A percentile compares a stretch with the other conserved stretches of the same genome.
Evolutionary conservation across 208 protist species (phyloP).

Genomic region (Leishmania guyanensis): DNA sequence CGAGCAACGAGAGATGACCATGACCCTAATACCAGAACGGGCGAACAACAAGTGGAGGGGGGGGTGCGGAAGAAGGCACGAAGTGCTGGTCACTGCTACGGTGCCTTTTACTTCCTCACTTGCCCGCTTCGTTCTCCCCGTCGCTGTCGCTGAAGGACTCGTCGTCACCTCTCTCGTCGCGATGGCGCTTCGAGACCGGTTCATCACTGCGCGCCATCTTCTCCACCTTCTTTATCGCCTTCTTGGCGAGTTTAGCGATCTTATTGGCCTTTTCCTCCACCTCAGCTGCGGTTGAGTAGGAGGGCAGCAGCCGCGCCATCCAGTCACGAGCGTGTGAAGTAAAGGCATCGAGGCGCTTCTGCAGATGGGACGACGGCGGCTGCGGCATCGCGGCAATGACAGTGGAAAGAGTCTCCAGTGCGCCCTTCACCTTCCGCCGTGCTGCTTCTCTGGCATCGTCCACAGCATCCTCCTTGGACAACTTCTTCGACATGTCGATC

Average conservation of each 20-base stretch:
- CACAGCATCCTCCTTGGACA: conserved; percentile 47
- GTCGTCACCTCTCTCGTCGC: conserved; percentile 10
- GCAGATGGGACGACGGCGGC: conserved; percentile 51
- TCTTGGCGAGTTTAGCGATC: conserved; percentile 43
- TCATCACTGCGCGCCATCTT: conserved; percentile 16
- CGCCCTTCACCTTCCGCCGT: conserved; percentile 30
- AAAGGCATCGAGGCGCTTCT: conserved; percentile 55
- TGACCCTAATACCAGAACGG: not conserved
- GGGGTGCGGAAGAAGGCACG: not conserved
- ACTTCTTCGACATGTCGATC: conserved; percentile 48
- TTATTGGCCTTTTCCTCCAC: conserved; percentile 59
- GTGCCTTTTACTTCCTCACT: not conserved
- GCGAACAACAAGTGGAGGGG: not conserved
- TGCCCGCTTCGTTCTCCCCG: not conserved
- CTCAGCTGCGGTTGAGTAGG: conserved; percentile 45
- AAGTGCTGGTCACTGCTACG: not conserved
- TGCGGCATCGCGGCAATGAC: conserved; percentile 37
- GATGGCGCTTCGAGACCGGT: conserved; percentile 23
- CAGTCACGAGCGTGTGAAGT: conserved; percentile 59
- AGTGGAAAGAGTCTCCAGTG: conserved; percentile 43
- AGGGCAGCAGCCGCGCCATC: conserved; percentile 50
- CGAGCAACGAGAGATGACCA: not conserved
- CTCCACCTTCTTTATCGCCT: conserved; percentile 21
- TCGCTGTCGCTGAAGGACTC: conserved; percentile 29
- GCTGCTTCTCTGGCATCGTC: conserved; percentile 32